Conservation (phyloP, 2,329 filamentous ascomycete genomes). For the Phaeosphaeria sp. region DNA sequence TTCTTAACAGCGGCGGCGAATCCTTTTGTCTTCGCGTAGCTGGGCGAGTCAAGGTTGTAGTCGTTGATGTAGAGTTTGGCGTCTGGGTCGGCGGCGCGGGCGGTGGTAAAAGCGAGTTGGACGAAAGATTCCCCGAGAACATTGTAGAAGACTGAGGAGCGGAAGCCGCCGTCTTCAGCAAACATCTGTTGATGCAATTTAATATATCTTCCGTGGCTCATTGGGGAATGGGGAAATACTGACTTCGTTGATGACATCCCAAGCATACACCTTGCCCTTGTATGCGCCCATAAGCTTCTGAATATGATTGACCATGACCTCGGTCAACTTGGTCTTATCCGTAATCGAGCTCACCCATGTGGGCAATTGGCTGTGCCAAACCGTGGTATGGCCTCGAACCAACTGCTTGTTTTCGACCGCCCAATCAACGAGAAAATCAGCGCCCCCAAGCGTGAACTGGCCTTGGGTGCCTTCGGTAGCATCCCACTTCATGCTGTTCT, state of each 20-base stretch:
- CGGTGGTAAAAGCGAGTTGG: constrained; percentile 72
- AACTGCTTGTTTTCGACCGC: constrained; percentile 62
- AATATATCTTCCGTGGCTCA: too few species aligned
- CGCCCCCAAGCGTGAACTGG: constrained; percentile 62
- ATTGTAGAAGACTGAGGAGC: constrained; percentile 68
- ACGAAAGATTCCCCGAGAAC: constrained; percentile 70
- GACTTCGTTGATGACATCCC: constrained; percentile 52
- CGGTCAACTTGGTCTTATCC: constrained; percentile 59
- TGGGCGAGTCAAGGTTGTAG: constrained; percentile 66
- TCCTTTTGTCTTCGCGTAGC: constrained; percentile 62
- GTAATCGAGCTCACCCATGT: constrained; percentile 65
- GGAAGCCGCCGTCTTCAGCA: constrained; percentile 62
- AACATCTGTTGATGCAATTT: too few species aligned
- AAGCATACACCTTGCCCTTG: constrained; percentile 68
- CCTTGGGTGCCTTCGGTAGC: constrained; percentile 57
- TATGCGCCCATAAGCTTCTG: constrained; percentile 63
- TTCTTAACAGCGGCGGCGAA: constrained; percentile 67
- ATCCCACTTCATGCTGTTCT: constrained; percentile 76
- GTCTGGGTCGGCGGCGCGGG: constrained; percentile 68
- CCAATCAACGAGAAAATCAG: constrained; percentile 67
- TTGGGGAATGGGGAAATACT: background rate
- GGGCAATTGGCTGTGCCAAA: constrained; percentile 64
- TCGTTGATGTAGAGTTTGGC: constrained; percentile 81
- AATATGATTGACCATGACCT: constrained; percentile 67
- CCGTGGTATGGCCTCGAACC: constrained; percentile 68